Base-by-base conservation (phyloP, 2,329 filamentous ascomycete genomes). In the Fusarium nisikadoi region DNA sequence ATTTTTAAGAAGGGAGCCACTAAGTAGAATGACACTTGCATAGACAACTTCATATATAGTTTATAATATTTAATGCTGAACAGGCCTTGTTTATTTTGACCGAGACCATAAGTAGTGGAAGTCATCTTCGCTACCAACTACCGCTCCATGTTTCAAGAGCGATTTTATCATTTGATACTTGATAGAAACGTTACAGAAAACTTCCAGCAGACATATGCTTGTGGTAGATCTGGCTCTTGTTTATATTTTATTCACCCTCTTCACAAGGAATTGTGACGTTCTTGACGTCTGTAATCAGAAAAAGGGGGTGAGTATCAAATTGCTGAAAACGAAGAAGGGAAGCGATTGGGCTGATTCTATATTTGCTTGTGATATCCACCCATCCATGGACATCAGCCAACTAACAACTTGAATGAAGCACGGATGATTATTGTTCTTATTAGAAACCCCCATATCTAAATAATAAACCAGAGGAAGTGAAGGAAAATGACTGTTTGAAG, bases 371-470 rank as follows among this genome's bases (percentile, higher is more conserved):
- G 13, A 19, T 12, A 19, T 19, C 23, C 10, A 25, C 23, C 16
- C 11, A 43, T 6, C n/a, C 17, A 16, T 3, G 16, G 8, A 31
- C 6, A 25, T 25, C 23, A 25, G 23, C 23, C 23, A 31, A 14
- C 29, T 33, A 19, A 17, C 5, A 23, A 31, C 14, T 7, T 47
- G 6, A 6, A 31, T 31, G 14, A 23, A 31, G 16, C 20, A 23
- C 10, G 14, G 16, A 23, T 19, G 12, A 17, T 23, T 17, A 31
- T 5, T 17, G 17, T 3, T 47, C n/a, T 11, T 9, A 31, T 11
- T n/a, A 16, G 1, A 47, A 17, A 9, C 10, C 11, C n/a, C 1
- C 11, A 3, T 4, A 13, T 33, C 16, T 23, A 7, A 8, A 19
- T 9, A 19, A 19, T n/a, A 10, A 50, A 14, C 20, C 7, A 31